Conservation (phyloP, 805 yeast species). For the Metschnikowia corniflorae region DNA sequence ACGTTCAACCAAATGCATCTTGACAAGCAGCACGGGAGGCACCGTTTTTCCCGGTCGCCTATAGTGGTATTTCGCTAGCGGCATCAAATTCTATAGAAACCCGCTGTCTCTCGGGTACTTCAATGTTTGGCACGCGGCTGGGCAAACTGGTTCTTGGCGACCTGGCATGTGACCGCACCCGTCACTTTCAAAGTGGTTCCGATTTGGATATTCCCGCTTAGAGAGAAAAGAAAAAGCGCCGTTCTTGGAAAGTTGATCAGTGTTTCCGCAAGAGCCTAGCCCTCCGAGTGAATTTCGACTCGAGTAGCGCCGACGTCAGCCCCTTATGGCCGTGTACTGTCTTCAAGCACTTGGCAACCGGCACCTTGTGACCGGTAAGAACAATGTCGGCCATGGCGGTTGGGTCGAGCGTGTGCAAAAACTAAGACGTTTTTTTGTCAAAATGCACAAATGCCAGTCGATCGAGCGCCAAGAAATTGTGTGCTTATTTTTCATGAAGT, state of each 20-base stretch:
- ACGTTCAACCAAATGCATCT: constrained; percentile 15
- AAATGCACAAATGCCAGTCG: constrained; percentile 9
- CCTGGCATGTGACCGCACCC: constrained; percentile 14
- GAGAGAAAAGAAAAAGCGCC: constrained; percentile 5
- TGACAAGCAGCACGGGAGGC: constrained; percentile 8
- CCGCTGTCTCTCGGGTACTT: constrained; percentile 13
- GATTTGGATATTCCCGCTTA: constrained; percentile 5
- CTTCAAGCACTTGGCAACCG: constrained; percentile 12
- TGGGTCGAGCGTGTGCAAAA: constrained; percentile 4
- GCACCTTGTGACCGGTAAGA: constrained; percentile 5
- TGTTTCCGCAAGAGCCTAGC: background rate
- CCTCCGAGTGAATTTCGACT: constrained; percentile 6
- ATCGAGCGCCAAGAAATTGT: constrained; percentile 6
- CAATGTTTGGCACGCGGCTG: constrained; percentile 13
- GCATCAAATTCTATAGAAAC: constrained; percentile 1
- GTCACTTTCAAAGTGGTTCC: constrained; percentile 11
- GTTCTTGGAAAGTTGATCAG: constrained; percentile 3
- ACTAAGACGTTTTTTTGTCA: constrained; percentile 6
- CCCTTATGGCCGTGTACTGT: constrained; percentile 13
- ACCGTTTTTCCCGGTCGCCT: constrained; percentile 12
- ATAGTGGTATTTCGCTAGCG: constrained; percentile 6
- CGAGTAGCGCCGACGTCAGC: constrained; percentile 7
- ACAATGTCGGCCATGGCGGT: background rate
- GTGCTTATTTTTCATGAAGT: constrained; percentile 6
- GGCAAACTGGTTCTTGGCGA: constrained; percentile 11